These are phyloP conservation scores for Citrus sinensis DNA, from an alignment of 345 rosid species.

Conservation along the genomic window DNA sequence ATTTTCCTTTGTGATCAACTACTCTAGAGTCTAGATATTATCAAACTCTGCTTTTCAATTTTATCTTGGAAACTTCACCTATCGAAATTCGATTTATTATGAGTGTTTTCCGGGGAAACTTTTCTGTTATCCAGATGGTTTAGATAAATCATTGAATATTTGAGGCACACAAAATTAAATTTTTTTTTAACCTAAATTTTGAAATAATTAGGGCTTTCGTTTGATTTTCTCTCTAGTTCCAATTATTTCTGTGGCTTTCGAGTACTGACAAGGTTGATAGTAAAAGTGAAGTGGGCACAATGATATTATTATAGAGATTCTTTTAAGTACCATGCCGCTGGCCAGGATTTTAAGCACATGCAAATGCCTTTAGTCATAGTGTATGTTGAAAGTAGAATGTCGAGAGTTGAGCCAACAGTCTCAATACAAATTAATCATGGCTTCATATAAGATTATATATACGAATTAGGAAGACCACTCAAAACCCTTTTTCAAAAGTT, in stretches of 20 bases:
- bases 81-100: background rate
- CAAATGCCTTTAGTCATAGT: constrained; percentile 4
- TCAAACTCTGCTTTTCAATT: background rate
- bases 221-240: background rate
- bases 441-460: background rate
- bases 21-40: background rate
- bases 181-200: no score
- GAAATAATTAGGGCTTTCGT: no score
- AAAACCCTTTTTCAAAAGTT: constrained; percentile 8
- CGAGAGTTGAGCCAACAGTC: constrained; percentile 9
- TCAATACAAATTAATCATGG: constrained; percentile 7
- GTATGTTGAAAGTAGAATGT: constrained; percentile 11
- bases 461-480: background rate
- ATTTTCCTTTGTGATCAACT: background rate
- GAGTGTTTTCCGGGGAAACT: no score
- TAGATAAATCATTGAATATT: no score
- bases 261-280: constrained; percentile 8
- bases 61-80: constrained; percentile 1
- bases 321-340: constrained; percentile 1
- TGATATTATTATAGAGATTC: background rate
- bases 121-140: no score
- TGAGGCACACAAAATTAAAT: no score
- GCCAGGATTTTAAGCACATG: constrained; percentile 20
- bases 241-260: background rate
- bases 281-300: background rate